phyloP scores from a whole-genome alignment of 129 eudicot species.

The Kitagawia praeruptora region DNA sequence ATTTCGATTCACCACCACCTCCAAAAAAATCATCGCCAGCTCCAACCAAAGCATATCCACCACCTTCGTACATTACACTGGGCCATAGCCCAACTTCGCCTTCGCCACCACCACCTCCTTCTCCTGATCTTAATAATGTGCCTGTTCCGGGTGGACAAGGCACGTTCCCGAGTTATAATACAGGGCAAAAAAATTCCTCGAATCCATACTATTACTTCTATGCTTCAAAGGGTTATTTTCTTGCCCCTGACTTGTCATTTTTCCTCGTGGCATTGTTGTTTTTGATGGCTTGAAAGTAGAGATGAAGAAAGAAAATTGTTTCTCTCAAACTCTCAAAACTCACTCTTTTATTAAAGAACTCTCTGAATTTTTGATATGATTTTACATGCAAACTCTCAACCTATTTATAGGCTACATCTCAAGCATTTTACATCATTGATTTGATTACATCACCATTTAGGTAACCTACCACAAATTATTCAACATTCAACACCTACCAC shows the following conservation, averaged over 20 bases:
- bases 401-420: too few species aligned
- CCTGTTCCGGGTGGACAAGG: constrained; percentile 6
- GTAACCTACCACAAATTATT: too few species aligned
- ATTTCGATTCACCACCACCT: neutral
- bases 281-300: too few species aligned
- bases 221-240: constrained; percentile 16
- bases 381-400: too few species aligned
- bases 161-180: constrained; percentile 11
- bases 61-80: constrained; percentile 10
- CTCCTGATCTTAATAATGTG: constrained; percentile 9
- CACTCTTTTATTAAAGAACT: too few species aligned
- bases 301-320: too few species aligned
- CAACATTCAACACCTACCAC: too few species aligned
- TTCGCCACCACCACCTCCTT: constrained; percentile 15
- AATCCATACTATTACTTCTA: constrained; percentile 37
- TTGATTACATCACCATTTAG: too few species aligned
- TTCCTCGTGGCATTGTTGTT: neutral
- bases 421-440: too few species aligned
- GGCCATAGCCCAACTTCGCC: neutral
- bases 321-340: too few species aligned
- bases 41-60: constrained; percentile 2
- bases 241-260: constrained; percentile 1
- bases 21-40: neutral
- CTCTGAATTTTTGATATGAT: too few species aligned
- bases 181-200: constrained; percentile 15